Percentiles rank a stretch among this genome's conserved stretches.
phyloP scores from a whole-genome alignment of 2,329 filamentous ascomycete genomes.

The Cercospora citrullina region DNA sequence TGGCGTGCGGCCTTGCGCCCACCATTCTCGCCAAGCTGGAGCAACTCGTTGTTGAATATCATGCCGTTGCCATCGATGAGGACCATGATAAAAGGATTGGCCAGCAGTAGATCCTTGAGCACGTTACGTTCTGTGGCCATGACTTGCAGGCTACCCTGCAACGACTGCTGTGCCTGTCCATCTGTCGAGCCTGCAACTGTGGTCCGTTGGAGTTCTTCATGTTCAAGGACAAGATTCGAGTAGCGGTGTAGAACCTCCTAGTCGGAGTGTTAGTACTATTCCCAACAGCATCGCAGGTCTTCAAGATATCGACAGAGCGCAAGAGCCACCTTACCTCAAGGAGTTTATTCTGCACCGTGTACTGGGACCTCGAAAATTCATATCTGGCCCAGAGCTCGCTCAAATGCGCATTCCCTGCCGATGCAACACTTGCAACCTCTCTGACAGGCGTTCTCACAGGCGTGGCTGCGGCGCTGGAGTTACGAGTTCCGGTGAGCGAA shows the following conservation, averaged over 20 bases:
- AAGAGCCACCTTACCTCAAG: slow-evolving; percentile 30
- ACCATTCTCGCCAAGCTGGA: slow-evolving; percentile 48
- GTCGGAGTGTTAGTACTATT: not conserved
- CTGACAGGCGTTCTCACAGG: slow-evolving; percentile 11
- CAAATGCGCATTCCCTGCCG: slow-evolving; percentile 2
- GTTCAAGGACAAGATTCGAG: slow-evolving; percentile 37
- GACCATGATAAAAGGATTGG: slow-evolving; percentile 59
- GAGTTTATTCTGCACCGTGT: slow-evolving; percentile 38
- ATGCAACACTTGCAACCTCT: slow-evolving; percentile 9
- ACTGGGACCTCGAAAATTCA: slow-evolving; percentile 6
- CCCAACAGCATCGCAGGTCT: not conserved
- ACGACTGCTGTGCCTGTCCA: not conserved
- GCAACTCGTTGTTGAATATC: slow-evolving; percentile 38
- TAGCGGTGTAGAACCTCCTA: slow-evolving; percentile 41
- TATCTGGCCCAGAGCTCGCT: slow-evolving; percentile 15
- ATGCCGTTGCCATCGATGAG: slow-evolving; percentile 64
- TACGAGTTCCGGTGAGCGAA: slow-evolving; percentile 9
- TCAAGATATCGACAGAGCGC: not conserved
- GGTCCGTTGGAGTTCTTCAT: slow-evolving; percentile 15
- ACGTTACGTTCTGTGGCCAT: slow-evolving; percentile 5
- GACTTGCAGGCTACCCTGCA: slow-evolving; percentile 6
- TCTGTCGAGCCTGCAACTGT: slow-evolving; percentile 41
- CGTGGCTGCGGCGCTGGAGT: slow-evolving; percentile 14
- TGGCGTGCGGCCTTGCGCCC: slow-evolving; percentile 57
- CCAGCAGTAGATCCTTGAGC: slow-evolving; percentile 9